Base-by-base conservation (phyloP, 169 alveolate species). In the Plasmodium blacklocki region DNA sequence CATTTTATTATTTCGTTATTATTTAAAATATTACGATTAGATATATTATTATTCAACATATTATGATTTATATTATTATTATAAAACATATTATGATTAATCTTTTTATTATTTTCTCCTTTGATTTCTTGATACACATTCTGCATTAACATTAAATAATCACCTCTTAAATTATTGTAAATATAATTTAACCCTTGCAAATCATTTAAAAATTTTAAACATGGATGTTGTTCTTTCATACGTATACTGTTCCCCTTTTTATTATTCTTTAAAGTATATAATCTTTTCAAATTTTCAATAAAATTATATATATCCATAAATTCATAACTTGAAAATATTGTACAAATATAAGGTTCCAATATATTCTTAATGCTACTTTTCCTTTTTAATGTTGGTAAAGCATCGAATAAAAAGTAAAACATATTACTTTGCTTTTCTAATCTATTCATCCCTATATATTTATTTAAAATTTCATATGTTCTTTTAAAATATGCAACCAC, bases 361-460 rank as follows among this genome's bases (percentile, higher is more conserved):
- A 43, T 54, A 49, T 54, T 50, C 15, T 21, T 83, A 15, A 83
- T 52, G 52, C 60, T 32, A 45, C 49, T 68, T 39, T 39, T 62
- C 5, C 59, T 29, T 29, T 43, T 83, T n/a, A 15, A 23, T 12
- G 86, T 43, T 56, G 91, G 91, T 14, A 83, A 66, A 5, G 91
- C 91, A 50, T 83, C 91, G 21, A 83, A 83, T 47, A 83, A 39
- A 39, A 83, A 83, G 1, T 83, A 71, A 70, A 83, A 83, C 12
- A 83, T 83, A 11, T 83, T 83, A 62, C 91, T 83, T 14, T 83
- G 91, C 5, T 68, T 83, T 45, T 18, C 18, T 39, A 83, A 52
- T 26, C 71, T 58, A 1, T 68, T 23, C 9, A 63, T 45, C 1
- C 49, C 60, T 11, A 83, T 71, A 62, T 83, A 75, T 50, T 58